These are phyloP conservation scores for Telfairia occidentalis DNA, from an alignment of 331 rosid species.

Conservation along the genomic window DNA sequence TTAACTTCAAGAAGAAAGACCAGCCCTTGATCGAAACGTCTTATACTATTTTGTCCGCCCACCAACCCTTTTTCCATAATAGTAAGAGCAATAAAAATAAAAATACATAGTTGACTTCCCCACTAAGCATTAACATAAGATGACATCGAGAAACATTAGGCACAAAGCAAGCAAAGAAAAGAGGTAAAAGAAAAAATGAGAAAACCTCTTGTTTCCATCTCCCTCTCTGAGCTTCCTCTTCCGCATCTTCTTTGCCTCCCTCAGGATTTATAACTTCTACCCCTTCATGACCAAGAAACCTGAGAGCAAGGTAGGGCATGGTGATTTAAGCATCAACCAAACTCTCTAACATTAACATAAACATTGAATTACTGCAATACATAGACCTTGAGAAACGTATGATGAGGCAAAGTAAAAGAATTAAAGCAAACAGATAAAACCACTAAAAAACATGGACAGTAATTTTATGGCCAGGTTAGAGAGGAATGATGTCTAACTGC, in stretches of 20 bases:
- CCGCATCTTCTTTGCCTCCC: conserved; percentile 83
- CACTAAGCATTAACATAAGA: background rate
- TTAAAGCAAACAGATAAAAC: background rate
- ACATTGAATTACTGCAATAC: background rate
- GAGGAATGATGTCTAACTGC: background rate
- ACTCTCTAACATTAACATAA: background rate
- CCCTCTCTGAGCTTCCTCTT: conserved; percentile 74
- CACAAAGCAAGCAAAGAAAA: background rate
- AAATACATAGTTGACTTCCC: conserved; percentile 1
- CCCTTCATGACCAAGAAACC: conserved; percentile 81
- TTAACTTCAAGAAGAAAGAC: background rate
- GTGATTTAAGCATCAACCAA: conserved; percentile 10
- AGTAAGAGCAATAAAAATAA: background rate
- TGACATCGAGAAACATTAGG: background rate
- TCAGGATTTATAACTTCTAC: conserved; percentile 87
- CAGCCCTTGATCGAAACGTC: background rate
- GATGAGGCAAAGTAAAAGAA: background rate
- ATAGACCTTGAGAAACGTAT: background rate
- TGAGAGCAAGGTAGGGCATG: conserved; percentile 12
- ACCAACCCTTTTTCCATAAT: background rate
- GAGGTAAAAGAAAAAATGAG: background rate
- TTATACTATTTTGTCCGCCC: background rate
- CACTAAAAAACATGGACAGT: background rate
- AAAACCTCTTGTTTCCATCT: conserved; percentile 86
- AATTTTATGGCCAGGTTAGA: background rate